Evolutionary conservation across 805 yeast genomes (phyloP).

Genomic region (Yarrowia sp.): DNA sequence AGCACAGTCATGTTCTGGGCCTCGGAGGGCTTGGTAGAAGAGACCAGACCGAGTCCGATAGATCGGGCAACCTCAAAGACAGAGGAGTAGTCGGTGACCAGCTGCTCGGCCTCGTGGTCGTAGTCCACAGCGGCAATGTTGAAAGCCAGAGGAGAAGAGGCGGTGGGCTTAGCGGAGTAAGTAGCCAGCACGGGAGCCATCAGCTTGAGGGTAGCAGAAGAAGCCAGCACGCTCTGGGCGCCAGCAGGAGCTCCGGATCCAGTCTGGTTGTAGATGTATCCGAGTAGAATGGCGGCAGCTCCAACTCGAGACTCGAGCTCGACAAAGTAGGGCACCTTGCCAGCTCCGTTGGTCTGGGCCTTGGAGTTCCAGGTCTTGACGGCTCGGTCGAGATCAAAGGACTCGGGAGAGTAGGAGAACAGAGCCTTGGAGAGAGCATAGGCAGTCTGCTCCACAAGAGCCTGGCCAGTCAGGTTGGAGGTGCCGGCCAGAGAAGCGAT

Average conservation of each 20-base stretch:
- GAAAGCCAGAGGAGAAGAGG: slow-evolving; percentile 56
- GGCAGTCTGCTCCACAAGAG: slow-evolving; percentile 38
- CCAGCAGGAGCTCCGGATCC: slow-evolving; percentile 15
- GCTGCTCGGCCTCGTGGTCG: slow-evolving; percentile 45
- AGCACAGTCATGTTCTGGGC: slow-evolving; percentile 66
- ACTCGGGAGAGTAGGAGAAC: slow-evolving; percentile 65
- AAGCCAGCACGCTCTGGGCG: slow-evolving; percentile 49
- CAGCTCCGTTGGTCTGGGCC: slow-evolving; percentile 51
- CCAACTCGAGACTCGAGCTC: slow-evolving; percentile 71
- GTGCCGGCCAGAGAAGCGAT: slow-evolving; percentile 31
- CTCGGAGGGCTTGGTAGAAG: slow-evolving; percentile 62
- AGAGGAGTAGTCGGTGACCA: slow-evolving; percentile 62
- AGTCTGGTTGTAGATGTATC: slow-evolving; percentile 49
- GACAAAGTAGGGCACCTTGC: slow-evolving; percentile 60
- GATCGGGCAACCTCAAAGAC: slow-evolving; percentile 61
- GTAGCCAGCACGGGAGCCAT: slow-evolving; percentile 60
- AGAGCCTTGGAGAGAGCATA: slow-evolving; percentile 40
- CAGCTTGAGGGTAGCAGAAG: slow-evolving; percentile 64
- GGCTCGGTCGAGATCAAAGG: slow-evolving; percentile 58
- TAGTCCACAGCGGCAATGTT: slow-evolving; percentile 77
- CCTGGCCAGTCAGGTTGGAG: slow-evolving; percentile 34
- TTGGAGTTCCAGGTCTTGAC: slow-evolving; percentile 58
- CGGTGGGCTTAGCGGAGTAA: slow-evolving; percentile 34
- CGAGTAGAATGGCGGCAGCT: slow-evolving; percentile 75
- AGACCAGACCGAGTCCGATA: slow-evolving; percentile 64